Percentiles rank a stretch among this genome's conserved stretches.
Conservation (phyloP, 2,329 filamentous ascomycete species). For the Knoxdaviesia proteae region DNA sequence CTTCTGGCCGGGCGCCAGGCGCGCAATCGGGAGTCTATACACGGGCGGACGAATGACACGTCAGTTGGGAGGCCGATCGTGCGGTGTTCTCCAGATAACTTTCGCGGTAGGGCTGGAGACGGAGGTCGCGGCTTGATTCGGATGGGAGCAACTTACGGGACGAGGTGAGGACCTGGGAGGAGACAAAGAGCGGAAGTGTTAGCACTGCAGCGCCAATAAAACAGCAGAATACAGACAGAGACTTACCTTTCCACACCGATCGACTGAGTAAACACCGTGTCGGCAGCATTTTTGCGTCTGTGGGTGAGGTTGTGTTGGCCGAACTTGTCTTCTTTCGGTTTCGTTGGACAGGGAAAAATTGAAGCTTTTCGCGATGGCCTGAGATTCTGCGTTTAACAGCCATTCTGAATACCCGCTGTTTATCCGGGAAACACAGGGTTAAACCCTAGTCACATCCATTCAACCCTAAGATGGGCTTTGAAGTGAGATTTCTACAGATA, state of each 20-base stretch:
- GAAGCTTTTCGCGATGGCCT: too few relatives aligned
- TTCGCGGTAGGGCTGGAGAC: slow-evolving; percentile 1
- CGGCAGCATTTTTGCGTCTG: slow-evolving; percentile 35
- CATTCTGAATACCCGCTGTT: too few relatives aligned
- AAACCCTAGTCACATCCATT: too few relatives aligned
- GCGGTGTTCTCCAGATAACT: slow-evolving; percentile 7
- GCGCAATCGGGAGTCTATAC: slow-evolving; percentile 40
- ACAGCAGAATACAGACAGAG: background rate
- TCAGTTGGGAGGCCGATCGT: slow-evolving; percentile 4
- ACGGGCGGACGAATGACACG: background rate
- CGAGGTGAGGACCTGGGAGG: slow-evolving; percentile 26
- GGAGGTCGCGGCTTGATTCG: background rate
- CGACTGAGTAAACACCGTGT: slow-evolving; percentile 49
- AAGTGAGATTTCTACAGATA: too few relatives aligned
- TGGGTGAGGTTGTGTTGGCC: background rate
- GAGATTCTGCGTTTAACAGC: too few relatives aligned
- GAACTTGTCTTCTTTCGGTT: too few relatives aligned
- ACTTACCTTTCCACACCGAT: slow-evolving; percentile 72
- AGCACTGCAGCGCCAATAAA: slow-evolving; percentile 1
- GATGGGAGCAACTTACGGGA: slow-evolving; percentile 22
- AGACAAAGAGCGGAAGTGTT: background rate
- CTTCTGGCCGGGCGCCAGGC: slow-evolving; percentile 37
- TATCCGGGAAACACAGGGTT: too few relatives aligned
- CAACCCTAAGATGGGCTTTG: too few relatives aligned
- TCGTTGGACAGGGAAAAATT: too few relatives aligned